Base-by-base conservation (phyloP, 2,329 filamentous ascomycete genomes). In the Westerdykella sp. region DNA sequence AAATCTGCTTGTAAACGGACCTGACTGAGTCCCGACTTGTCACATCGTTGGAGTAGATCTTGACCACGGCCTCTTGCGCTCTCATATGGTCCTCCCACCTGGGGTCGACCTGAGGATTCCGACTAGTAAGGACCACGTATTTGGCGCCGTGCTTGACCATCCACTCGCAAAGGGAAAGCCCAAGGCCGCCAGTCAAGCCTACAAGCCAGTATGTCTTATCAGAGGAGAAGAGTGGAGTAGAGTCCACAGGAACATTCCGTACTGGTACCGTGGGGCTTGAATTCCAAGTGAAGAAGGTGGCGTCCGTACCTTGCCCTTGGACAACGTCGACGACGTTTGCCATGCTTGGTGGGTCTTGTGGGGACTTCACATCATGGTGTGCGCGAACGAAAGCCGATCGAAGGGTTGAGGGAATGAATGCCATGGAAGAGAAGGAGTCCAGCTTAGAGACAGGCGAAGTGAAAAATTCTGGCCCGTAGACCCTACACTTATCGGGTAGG, bases 191-290 rank as follows among this genome's bases (percentile, higher is more conserved):
- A 10, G 41, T 43, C 5, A 53, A 51, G 12, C 53, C 25, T 9
- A 28, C 7, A 12, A 28, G 25, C 25, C 7, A 9, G 25, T 28
- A 28, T 10, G 25, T 28, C 25, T 12, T 28, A 28, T 28, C 7
- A 10, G 25, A 28, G 4, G 9, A 12, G 25, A 28, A 12, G 9
- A 28, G 11, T 7, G 18, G 18, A 21, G 18, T 21, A 21, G 18
- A 21, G 18, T 21, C 18, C 18, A 21, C 18, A 21, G 18, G 18
- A 21, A 21, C 18, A 21, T 21, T 21, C 25, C 1, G 68, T 71
- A 1, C 69, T 69, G 0, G 69, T 71, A 6, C 67, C 68, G 44
- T 73, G 69, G 0, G 62, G 62, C 37, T 73, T 65, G 9, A 71
- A 60, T 9, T 28, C 25, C 25, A 28, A 12, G 25, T 3, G 25